A percentile compares a stretch with the other conserved stretches of the same genome.
These are phyloP conservation scores for Erysimum cheiri DNA, from an alignment of 441 rosid genomes.

Conservation along the genomic window DNA sequence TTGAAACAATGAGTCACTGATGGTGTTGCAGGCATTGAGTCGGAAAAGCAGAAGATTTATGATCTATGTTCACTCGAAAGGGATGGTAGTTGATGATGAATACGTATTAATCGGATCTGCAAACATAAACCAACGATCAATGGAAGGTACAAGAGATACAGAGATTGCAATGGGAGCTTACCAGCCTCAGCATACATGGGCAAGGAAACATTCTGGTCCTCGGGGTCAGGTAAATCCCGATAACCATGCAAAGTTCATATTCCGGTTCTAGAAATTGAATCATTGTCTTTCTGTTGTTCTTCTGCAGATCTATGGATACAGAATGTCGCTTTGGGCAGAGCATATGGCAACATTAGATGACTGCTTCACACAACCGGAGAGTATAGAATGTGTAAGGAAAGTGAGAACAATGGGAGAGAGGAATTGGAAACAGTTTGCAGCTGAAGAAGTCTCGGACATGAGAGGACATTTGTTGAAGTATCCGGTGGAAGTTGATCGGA, in stretches of 20 bases:
- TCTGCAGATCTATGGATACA: constrained; percentile 80
- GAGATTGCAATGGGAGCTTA: constrained; percentile 99
- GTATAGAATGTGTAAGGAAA: constrained; percentile 79
- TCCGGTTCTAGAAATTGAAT: background rate
- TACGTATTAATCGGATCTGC: constrained; percentile 90
- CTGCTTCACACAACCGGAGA: constrained; percentile 71
- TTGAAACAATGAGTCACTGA: constrained; percentile 7
- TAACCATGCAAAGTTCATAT: background rate
- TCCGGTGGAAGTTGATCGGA: constrained; percentile 84
- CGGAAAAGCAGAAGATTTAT: constrained; percentile 79
- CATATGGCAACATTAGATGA: constrained; percentile 77
- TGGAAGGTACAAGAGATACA: constrained; percentile 96
- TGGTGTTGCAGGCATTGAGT: constrained; percentile 48
- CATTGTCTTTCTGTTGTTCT: background rate
- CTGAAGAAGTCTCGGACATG: constrained; percentile 82
- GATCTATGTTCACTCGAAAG: constrained; percentile 98
- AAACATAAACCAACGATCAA: constrained; percentile 93
- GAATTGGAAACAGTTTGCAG: constrained; percentile 78
- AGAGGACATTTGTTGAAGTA: constrained; percentile 86
- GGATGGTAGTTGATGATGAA: constrained; percentile 96
- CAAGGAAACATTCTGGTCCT: constrained; percentile 65
- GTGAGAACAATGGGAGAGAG: constrained; percentile 64
- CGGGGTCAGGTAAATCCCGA: constrained; percentile 70
- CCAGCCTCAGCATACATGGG: constrained; percentile 94
- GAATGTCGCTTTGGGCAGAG: constrained; percentile 99